A percentile compares a stretch with the other conserved stretches of the same genome.
These are phyloP conservation scores for Boletus sp. DNA, from an alignment of 1,284 basidiomycete genomes.

Conservation along the genomic window DNA sequence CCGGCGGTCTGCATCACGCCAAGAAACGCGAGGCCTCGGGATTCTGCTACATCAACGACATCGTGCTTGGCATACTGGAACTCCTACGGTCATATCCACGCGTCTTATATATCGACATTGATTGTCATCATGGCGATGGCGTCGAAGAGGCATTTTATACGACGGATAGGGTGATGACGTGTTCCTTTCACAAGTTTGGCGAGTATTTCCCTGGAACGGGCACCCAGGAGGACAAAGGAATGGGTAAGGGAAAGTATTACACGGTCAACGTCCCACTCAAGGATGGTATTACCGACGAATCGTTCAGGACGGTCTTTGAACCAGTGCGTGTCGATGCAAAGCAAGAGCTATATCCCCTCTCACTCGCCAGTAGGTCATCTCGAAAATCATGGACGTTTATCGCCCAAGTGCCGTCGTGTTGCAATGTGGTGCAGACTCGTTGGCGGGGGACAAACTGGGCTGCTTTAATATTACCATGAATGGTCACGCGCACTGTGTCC, in stretches of 20 bases:
- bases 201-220: constrained; percentile 98
- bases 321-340: constrained; percentile 59
- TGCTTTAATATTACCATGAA: constrained; percentile 97
- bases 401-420: constrained; percentile 89
- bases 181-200: constrained; percentile 95
- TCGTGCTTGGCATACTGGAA: constrained; percentile 89
- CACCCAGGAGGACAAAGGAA: constrained; percentile 83
- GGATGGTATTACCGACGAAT: constrained; percentile 90
- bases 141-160: constrained; percentile 99
- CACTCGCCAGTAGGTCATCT: constrained; percentile 63
- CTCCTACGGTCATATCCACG: constrained; percentile 82
- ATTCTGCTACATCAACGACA: constrained; percentile 98
- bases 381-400: constrained; percentile 89
- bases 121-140: constrained; percentile 98
- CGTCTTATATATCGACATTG: constrained; percentile 97
- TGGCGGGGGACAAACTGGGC: constrained; percentile 95
- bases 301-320: constrained; percentile 84
- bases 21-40: constrained; percentile 97
- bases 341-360: neutral
- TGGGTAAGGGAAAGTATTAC: constrained; percentile 88
- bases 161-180: constrained; percentile 96
- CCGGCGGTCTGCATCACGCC: constrained; percentile 96
- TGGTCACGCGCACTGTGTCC: constrained; percentile 91
- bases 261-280: constrained; percentile 93
- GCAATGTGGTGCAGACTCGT: constrained; percentile 95